Evolutionary conservation across 163 green algal genomes (phyloP).

Genomic region (Picocystis sp.): DNA sequence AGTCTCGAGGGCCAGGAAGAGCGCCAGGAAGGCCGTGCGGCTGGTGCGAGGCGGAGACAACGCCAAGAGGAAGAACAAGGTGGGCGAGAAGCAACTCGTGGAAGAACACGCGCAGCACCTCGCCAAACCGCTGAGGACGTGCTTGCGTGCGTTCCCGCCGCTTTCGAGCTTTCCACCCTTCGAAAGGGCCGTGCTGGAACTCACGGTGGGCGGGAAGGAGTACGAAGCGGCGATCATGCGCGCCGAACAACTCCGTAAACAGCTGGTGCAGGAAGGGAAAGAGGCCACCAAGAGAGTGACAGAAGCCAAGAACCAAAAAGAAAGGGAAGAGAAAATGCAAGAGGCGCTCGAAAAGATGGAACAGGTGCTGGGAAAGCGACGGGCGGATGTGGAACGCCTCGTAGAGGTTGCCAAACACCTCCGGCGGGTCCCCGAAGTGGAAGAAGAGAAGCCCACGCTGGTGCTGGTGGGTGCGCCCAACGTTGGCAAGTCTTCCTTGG

Average conservation of each 20-base stretch:
- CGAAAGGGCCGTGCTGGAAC: constrained; percentile 72
- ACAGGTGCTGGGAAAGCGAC: constrained; percentile 39
- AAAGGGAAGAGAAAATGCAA: constrained; percentile 38
- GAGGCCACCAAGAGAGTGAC: constrained; percentile 44
- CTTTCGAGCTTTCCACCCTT: constrained; percentile 65
- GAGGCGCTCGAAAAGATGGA: constrained; percentile 42
- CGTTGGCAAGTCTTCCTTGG: constrained; percentile 84
- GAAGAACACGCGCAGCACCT: constrained; percentile 31
- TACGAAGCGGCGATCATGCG: constrained; percentile 31
- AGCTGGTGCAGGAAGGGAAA: constrained; percentile 32
- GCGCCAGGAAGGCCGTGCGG: no score
- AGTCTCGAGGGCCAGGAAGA: no score
- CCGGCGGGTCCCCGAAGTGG: constrained; percentile 63
- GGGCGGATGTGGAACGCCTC: constrained; percentile 21
- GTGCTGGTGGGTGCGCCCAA: constrained; percentile 92
- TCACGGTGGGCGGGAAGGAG: constrained; percentile 54
- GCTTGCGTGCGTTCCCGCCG: constrained; percentile 49
- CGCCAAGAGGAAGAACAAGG: no score
- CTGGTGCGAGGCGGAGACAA: no score
- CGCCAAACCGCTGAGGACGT: constrained; percentile 40
- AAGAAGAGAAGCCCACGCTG: constrained; percentile 61
- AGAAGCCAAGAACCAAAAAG: constrained; percentile 64
- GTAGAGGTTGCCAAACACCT: constrained; percentile 51
- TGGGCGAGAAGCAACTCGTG: no score
- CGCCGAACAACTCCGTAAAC: constrained; percentile 2